These are phyloP conservation scores for Cruciata laevipes DNA, from an alignment of 257 asterid genomes.

Conservation along the genomic window DNA sequence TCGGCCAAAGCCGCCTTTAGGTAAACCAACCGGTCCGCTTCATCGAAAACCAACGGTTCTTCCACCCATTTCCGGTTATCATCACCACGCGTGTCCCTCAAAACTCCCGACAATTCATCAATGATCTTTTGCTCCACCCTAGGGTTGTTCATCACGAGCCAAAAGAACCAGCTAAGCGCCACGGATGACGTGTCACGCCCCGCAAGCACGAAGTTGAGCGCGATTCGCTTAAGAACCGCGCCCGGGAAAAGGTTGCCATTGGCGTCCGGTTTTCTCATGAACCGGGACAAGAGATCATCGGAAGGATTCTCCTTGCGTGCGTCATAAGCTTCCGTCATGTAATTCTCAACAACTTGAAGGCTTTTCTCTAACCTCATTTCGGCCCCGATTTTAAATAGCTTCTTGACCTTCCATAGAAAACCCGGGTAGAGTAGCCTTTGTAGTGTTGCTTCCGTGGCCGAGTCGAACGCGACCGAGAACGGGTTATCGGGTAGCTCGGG, in stretches of 20 bases:
- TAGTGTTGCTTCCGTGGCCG: slow-evolving; percentile 78
- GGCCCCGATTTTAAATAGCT: slow-evolving; percentile 44
- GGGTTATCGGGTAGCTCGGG: slow-evolving; percentile 71
- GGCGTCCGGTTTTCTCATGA: slow-evolving; percentile 58
- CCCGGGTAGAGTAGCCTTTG: slow-evolving; percentile 68
- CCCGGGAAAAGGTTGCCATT: slow-evolving; percentile 47
- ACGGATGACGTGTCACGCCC: slow-evolving; percentile 88
- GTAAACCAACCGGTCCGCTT: slow-evolving; percentile 60
- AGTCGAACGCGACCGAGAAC: slow-evolving; percentile 62
- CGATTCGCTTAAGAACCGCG: slow-evolving; percentile 57
- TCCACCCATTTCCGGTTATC: slow-evolving; percentile 47
- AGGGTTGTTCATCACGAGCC: slow-evolving; percentile 55
- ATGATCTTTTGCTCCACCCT: slow-evolving; percentile 52
- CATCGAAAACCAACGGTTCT: slow-evolving; percentile 70
- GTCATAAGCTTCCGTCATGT: slow-evolving; percentile 63
- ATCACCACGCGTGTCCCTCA: slow-evolving; percentile 42
- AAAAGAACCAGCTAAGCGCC: slow-evolving; percentile 87
- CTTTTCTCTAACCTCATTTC: slow-evolving; percentile 44
- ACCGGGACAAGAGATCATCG: slow-evolving; percentile 65
- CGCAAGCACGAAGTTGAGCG: slow-evolving; percentile 75
- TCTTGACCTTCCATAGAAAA: slow-evolving; percentile 65
- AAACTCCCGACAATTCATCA: slow-evolving; percentile 34
- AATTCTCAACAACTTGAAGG: slow-evolving; percentile 55
- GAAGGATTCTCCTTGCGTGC: slow-evolving; percentile 63
- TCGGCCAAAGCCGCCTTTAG: slow-evolving; percentile 71